Conservation (phyloP, 1,284 basidiomycete species). For the Ustilago xerochloae region DNA sequence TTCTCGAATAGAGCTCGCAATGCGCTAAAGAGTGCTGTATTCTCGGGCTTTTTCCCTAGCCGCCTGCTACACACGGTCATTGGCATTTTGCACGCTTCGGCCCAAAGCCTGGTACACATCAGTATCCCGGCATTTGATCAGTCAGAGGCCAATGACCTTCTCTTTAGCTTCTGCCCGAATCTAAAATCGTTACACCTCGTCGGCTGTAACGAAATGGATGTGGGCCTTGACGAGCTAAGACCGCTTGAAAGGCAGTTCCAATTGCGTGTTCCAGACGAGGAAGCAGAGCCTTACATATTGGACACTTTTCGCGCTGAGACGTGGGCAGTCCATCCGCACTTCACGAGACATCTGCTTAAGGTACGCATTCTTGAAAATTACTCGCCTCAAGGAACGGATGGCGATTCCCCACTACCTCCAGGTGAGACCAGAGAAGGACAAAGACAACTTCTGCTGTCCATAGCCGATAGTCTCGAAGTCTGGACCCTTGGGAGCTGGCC, state of each 20-base stretch:
- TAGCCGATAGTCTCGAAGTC: slow-evolving; percentile 4
- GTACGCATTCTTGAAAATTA: neutral
- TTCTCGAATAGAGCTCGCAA: slow-evolving; percentile 1
- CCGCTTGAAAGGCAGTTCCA: neutral
- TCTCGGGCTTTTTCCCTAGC: neutral
- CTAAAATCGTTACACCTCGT: neutral
- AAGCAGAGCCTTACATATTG: neutral
- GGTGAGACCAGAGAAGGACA: neutral
- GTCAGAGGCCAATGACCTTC: neutral
- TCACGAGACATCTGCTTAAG: neutral
- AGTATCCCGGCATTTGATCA: neutral
- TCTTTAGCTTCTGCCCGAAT: slow-evolving; percentile 17
- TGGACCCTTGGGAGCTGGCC: neutral
- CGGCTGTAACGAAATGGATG: neutral
- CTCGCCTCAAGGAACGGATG: neutral
- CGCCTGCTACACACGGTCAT: neutral
- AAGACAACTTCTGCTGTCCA: neutral
- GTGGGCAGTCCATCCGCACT: neutral
- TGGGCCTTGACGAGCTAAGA: neutral
- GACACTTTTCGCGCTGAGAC: neutral
- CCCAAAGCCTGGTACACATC: slow-evolving; percentile 12
- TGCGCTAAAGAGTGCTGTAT: slow-evolving; percentile 11
- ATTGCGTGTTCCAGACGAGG: neutral
- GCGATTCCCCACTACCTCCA: neutral
- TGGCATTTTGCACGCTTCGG: slow-evolving; percentile 6